Evolutionary conservation across 2,329 filamentous ascomycete genomes (phyloP), one percentile per base, ranked within the genome.

Genomic region (Exophiala sp.): DNA sequence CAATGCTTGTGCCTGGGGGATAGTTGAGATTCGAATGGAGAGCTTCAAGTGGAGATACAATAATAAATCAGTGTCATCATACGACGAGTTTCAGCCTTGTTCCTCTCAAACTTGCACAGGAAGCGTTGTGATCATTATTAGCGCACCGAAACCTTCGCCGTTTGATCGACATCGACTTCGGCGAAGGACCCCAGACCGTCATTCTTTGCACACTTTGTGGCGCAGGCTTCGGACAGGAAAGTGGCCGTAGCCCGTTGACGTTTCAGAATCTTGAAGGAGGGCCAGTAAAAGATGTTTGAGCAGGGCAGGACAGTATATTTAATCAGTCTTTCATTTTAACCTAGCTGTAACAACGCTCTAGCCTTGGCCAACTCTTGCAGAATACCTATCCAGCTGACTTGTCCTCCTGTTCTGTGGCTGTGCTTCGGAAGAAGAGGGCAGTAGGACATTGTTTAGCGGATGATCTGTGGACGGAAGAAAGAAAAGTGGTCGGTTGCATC

Each of bases 401-500:
- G 11, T 27, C 24, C 24, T n/a, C n/a, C n/a, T n/a, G 10, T 27
- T 27, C 30, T 39, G 37, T 39, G 37, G 37, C 38, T 41, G 4
- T 23, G 38, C 38, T 41, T 14, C 8, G 38, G 9, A 41, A 14
- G 38, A 23, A 16, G 34, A n/a, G 34, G 19, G 34, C 16, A 19
- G 10, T 9, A 19, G 18, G 14, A 8, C 11, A 13, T 27, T 11
- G 38, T 16, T 41, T 54, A 54, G 48, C 47, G 48, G 48, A 24
- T 27, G 52, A 55, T 55, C 47, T 22, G 11, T 21, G n/a, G 13
- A 34, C 34, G 19, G 35, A 5, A 11, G 9, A 7, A 34, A 11
- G 7, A 16, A 21, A 37, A 37, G 32, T 23, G 38, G 23, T 23
- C 46, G 52, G 43, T 51, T 55, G 52, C 52, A 44, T 48, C 52